phyloP scores from a whole-genome alignment of 2,329 filamentous ascomycete species.

The Aspergillus thermomutatus region DNA sequence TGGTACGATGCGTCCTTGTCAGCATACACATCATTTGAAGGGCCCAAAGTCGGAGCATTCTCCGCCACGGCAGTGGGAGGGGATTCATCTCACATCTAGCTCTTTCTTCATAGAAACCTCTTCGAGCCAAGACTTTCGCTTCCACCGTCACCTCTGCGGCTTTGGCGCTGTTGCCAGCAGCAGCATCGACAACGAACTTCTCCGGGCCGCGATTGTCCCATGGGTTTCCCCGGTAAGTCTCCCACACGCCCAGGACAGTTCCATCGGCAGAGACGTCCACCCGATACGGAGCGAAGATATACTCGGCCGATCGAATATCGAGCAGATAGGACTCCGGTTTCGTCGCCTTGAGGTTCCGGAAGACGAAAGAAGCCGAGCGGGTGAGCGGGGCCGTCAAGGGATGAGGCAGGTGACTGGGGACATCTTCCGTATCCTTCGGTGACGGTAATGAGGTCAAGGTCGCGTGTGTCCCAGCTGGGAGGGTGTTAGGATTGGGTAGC shows the following conservation, averaged over 20 bases:
- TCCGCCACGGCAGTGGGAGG: not conserved
- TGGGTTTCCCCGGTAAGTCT: slow-evolving; percentile 83
- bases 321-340: slow-evolving; percentile 65
- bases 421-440: slow-evolving; percentile 33
- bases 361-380: slow-evolving; percentile 68
- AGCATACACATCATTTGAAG: not conserved
- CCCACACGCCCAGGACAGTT: slow-evolving; percentile 64
- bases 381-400: slow-evolving; percentile 62
- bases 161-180: slow-evolving; percentile 13
- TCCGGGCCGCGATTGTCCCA: slow-evolving; percentile 75
- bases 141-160: slow-evolving; percentile 53
- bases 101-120: slow-evolving; percentile 75
- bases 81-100: slow-evolving; percentile 62
- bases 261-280: slow-evolving; percentile 59
- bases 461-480: slow-evolving; percentile 48
- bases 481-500: slow-evolving; percentile 42
- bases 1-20: slow-evolving; percentile 31
- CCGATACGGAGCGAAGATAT: slow-evolving; percentile 73
- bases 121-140: slow-evolving; percentile 59
- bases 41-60: not conserved
- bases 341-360: slow-evolving; percentile 58
- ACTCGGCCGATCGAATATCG: slow-evolving; percentile 72
- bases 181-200: slow-evolving; percentile 37
- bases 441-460: slow-evolving; percentile 46
- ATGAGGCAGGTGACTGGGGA: slow-evolving; percentile 40